phyloP scores from a whole-genome alignment of 1,284 basidiomycete species.

The Puccinia triticina region DNA sequence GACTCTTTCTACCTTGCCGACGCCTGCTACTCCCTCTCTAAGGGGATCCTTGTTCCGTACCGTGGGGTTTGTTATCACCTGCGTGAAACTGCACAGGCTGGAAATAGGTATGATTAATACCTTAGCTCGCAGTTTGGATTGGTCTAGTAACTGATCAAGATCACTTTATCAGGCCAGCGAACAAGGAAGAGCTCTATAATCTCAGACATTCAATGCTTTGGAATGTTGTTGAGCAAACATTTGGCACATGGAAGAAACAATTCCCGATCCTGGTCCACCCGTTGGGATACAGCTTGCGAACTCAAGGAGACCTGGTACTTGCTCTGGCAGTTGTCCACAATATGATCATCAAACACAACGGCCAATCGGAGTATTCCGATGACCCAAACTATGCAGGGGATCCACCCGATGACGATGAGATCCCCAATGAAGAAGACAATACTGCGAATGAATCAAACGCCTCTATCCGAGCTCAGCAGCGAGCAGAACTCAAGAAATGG shows the following conservation, averaged over 20 bases:
- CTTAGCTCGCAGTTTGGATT: not conserved
- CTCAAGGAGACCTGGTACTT: not conserved
- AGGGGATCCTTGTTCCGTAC: conserved; percentile 58
- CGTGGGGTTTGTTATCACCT: conserved; percentile 55
- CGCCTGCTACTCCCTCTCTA: conserved; percentile 61
- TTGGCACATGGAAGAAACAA: conserved; percentile 51
- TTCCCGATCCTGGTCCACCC: not conserved
- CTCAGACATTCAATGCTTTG: conserved; percentile 42
- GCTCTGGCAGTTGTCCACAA: conserved; percentile 3
- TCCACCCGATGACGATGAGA: not conserved
- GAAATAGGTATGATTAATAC: not conserved
- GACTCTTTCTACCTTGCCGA: conserved; percentile 62
- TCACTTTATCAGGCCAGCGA: conserved; percentile 48
- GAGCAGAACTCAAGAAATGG: not conserved
- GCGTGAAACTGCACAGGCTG: conserved; percentile 51
- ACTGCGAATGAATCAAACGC: not conserved
- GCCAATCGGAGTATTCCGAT: not conserved
- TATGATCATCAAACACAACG: conserved; percentile 3
- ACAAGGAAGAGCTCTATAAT: conserved; percentile 52
- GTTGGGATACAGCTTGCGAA: not conserved
- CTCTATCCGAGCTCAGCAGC: not conserved
- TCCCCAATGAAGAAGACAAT: not conserved
- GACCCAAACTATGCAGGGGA: not conserved
- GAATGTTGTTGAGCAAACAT: conserved; percentile 52
- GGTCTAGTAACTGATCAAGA: too few relatives aligned